Evolutionary conservation across 139 green algal genomes (phyloP), one percentile per base, ranked within the genome.

Genomic region (Nannochloris sp.): DNA sequence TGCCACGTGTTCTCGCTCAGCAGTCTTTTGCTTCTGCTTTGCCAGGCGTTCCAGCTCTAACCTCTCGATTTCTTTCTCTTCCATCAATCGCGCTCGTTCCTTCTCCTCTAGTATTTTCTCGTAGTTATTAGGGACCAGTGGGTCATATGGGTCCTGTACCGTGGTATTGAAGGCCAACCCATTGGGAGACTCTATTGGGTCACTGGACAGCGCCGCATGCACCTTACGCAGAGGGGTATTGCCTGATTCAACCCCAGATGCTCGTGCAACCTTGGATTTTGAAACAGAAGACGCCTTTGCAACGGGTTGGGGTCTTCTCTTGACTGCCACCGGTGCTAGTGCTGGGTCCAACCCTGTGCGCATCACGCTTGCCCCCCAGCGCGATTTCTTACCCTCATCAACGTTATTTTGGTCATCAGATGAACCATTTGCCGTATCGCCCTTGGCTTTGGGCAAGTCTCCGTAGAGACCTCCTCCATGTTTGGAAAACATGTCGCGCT

Each of bases 51-150:
- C 34, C 1, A 40, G 34, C 36, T 88, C 86, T 71, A 89, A 71
- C 43, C 78, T 71, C 60, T 86, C 81, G 31, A 74, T 74, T 64
- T 90, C 82, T 51, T 64, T 61, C 61, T 94, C 88, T 3, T 88
- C 86, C n/a, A 85, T 74, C 11, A 66, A 62, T 12, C 78, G 74
- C 63, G 66, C 55, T 29, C 27, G 31, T 46, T 81, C 74, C n/a
- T 68, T 65, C 15, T 62, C 37, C 1, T 54, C 37, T 1, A 63
- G 31, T 25, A 90, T 74, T 34, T 81, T 81, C 21, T 96, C 86
- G 55, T 97, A 97, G 61, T 95, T 87, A 57, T 97, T 96, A 9
- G 91, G 91, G 14, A 72, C 74, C 15, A 80, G 77, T 1, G 91
- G 91, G 64, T 96, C 87, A 60, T 97, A 97, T 70, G 96, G 90